A percentile compares a stretch with the other conserved stretches of the same genome.
Conservation (phyloP, 441 rosid species). For the Erodium texanum region DNA sequence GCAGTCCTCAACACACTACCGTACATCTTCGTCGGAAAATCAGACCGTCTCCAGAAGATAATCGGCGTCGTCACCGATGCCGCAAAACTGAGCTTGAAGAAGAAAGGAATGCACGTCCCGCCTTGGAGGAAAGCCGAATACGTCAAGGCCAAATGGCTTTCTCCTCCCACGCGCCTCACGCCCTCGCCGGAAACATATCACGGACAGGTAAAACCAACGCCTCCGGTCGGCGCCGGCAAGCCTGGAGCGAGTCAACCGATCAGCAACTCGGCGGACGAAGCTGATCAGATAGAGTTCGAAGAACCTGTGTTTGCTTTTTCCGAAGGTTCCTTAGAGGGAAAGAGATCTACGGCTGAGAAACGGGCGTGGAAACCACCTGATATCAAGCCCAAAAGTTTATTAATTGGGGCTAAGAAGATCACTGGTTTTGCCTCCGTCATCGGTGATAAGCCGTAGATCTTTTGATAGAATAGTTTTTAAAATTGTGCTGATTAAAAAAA, state of each 20-base stretch:
- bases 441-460: conserved; percentile 7
- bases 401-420: conserved; percentile 30
- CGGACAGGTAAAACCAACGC: not conserved
- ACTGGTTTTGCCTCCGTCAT: conserved; percentile 47
- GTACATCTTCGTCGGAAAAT: conserved; percentile 53
- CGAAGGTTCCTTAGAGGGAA: conserved; percentile 26
- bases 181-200: conserved; percentile 9
- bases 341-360: conserved; percentile 13
- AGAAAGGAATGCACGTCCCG: conserved; percentile 75
- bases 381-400: conserved; percentile 34
- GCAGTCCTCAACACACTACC: conserved; percentile 57
- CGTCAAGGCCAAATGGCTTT: conserved; percentile 67
- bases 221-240: not conserved
- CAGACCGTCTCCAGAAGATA: conserved; percentile 63
- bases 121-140: conserved; percentile 84
- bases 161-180: conserved; percentile 36
- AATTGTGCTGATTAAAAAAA: too few species aligned
- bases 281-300: conserved; percentile 18
- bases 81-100: conserved; percentile 61
- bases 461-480: too few species aligned
- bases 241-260: not conserved
- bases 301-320: conserved; percentile 29
- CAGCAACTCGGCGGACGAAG: conserved; percentile 17
- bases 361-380: conserved; percentile 32
- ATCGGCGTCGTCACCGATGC: conserved; percentile 51